Conservation (phyloP, 306 rosid genomes). For the Amphicarpaea edgeworthii region DNA sequence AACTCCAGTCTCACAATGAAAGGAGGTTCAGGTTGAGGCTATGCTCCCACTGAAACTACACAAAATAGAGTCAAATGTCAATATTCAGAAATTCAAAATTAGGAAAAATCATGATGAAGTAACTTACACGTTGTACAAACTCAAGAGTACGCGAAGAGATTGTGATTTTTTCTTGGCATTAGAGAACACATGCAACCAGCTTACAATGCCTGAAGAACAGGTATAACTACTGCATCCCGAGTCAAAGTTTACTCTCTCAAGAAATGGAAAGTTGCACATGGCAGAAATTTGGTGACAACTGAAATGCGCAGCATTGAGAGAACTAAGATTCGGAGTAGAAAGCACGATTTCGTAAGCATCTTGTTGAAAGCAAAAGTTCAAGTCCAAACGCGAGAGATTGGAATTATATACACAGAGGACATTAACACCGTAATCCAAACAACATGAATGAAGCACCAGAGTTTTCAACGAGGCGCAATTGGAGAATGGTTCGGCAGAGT, state of each 20-base stretch:
- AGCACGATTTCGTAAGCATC: not conserved
- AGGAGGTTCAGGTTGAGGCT: not conserved
- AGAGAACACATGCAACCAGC: not conserved
- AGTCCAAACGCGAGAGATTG: not conserved
- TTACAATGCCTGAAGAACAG: too few species aligned
- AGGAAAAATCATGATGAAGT: too few species aligned
- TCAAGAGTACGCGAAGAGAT: not conserved
- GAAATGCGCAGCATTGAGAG: not conserved
- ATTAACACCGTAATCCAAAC: not conserved
- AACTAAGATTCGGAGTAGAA: not conserved
- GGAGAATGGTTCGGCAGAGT: too few species aligned
- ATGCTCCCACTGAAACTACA: not conserved
- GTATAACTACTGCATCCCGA: too few species aligned
- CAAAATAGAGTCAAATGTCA: not conserved
- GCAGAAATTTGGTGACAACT: not conserved
- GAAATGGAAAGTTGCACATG: not conserved
- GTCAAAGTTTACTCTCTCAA: not conserved
- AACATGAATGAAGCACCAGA: too few species aligned
- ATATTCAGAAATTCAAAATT: too few species aligned
- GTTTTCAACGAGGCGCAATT: too few species aligned
- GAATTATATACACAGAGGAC: not conserved
- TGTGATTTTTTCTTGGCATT: too few species aligned
- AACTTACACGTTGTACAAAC: too few species aligned
- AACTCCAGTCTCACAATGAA: not conserved
- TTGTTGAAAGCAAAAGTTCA: too few species aligned